A percentile compares a stretch with the other conserved stretches of the same genome.
phyloP scores from a whole-genome alignment of 2,329 filamentous ascomycete species.

The Aspergillus ibericus region DNA sequence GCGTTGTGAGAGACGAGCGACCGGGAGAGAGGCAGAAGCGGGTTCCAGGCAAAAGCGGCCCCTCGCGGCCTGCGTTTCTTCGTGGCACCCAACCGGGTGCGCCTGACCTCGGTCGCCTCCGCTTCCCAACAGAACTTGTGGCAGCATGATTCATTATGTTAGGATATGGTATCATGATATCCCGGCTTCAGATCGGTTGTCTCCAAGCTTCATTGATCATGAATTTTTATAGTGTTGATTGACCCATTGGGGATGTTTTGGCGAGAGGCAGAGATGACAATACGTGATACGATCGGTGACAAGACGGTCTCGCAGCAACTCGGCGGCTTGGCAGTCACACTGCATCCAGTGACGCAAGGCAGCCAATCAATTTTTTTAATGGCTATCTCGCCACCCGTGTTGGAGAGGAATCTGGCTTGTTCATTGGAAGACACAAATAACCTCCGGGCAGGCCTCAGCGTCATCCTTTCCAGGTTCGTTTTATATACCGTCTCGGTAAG shows the following conservation, averaged over 20 bases:
- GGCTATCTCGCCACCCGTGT: background rate
- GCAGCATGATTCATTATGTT: no score
- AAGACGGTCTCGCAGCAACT: background rate
- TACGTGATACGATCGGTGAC: background rate
- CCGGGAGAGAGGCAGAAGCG: background rate
- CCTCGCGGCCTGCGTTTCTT: background rate
- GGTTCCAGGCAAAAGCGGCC: background rate
- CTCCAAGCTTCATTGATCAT: no score
- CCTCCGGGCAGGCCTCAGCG: background rate
- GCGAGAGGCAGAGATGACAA: background rate
- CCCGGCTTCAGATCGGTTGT: no score
- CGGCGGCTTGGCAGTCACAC: constrained; percentile 10
- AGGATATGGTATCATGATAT: no score
- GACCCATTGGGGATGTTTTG: background rate
- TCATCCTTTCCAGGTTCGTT: background rate
- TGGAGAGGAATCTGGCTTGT: background rate
- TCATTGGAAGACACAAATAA: constrained; percentile 19
- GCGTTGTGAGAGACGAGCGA: background rate
- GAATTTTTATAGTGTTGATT: background rate
- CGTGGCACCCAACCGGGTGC: background rate
- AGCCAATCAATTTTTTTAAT: constrained; percentile 9
- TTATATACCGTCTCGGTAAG: background rate
- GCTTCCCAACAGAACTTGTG: no score
- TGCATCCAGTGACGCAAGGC: constrained; percentile 15
- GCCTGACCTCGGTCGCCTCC: background rate